Evolutionary conservation across 2,329 filamentous ascomycete species (phyloP).

Genomic region (Pseudogymnoascus sp.): DNA sequence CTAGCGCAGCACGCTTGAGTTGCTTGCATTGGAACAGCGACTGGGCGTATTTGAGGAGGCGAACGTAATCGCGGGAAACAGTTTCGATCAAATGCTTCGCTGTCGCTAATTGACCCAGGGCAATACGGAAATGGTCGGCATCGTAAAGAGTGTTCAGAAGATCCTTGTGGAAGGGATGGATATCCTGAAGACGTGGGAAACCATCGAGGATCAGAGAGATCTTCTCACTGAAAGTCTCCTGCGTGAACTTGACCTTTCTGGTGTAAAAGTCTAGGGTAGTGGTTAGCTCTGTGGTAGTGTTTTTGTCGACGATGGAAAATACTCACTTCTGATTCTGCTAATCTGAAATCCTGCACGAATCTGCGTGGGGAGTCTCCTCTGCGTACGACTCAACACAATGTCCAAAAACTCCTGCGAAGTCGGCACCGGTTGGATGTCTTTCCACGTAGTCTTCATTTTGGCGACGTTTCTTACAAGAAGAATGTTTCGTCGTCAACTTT

Average conservation of each 20-base stretch:
- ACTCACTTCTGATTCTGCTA: slow-evolving; percentile 66
- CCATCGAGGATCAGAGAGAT: slow-evolving; percentile 82
- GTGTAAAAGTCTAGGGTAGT: slow-evolving; percentile 75
- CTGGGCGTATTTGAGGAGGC: slow-evolving; percentile 92
- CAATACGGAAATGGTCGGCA: slow-evolving; percentile 95
- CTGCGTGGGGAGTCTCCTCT: slow-evolving; percentile 87
- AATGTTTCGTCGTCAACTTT: slow-evolving; percentile 7
- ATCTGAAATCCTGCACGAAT: slow-evolving; percentile 96
- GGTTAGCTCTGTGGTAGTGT: slow-evolving; percentile 15
- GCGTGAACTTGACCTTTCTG: slow-evolving; percentile 95
- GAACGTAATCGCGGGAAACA: slow-evolving; percentile 91
- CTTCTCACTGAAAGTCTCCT: slow-evolving; percentile 95
- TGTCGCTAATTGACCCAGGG: slow-evolving; percentile 89
- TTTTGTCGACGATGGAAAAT: slow-evolving; percentile 6
- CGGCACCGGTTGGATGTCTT: slow-evolving; percentile 78
- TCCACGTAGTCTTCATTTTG: slow-evolving; percentile 57
- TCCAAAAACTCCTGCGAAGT: slow-evolving; percentile 94
- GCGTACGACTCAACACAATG: slow-evolving; percentile 89
- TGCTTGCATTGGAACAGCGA: slow-evolving; percentile 98
- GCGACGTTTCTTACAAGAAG: slow-evolving; percentile 7
- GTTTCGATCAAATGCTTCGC: slow-evolving; percentile 96
- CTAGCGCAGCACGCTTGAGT: slow-evolving; percentile 89
- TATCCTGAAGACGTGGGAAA: slow-evolving; percentile 86
- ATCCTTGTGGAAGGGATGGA: slow-evolving; percentile 81
- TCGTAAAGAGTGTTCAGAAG: slow-evolving; percentile 97